Conservation (phyloP, 1,139 yeast genomes). For the Blastobotrys persicus region DNA sequence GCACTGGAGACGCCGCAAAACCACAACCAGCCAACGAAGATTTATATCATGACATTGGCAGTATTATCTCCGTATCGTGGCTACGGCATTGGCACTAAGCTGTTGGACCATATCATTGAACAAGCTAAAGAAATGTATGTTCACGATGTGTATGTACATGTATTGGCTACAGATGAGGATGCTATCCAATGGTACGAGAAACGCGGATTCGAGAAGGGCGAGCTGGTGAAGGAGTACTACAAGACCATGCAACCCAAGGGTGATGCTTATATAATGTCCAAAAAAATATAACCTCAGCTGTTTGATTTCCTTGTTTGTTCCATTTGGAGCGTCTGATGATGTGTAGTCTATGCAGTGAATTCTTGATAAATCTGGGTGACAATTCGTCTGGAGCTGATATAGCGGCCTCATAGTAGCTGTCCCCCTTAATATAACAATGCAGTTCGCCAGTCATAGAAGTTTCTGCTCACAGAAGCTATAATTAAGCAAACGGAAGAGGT, state of each 20-base stretch:
- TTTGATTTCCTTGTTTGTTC: too few species aligned
- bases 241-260: slow-evolving; percentile 36
- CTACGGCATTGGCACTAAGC: slow-evolving; percentile 59
- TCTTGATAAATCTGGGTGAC: too few species aligned
- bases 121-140: slow-evolving; percentile 52
- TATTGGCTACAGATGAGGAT: slow-evolving; percentile 41
- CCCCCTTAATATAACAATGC: too few species aligned
- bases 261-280: slow-evolving; percentile 32
- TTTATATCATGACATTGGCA: slow-evolving; percentile 64
- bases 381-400: too few species aligned
- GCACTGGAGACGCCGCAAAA: slow-evolving; percentile 45
- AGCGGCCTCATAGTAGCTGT: too few species aligned
- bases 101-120: slow-evolving; percentile 54
- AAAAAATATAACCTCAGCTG: slow-evolving; percentile 1
- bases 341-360: too few species aligned
- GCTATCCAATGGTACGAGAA: slow-evolving; percentile 56
- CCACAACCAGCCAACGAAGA: slow-evolving; percentile 44
- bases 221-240: slow-evolving; percentile 50
- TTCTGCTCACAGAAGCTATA: too few species aligned
- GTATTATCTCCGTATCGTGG: slow-evolving; percentile 61
- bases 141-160: slow-evolving; percentile 60
- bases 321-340: too few species aligned
- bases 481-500: too few species aligned
- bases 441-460: too few species aligned
- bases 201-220: slow-evolving; percentile 50